These are phyloP conservation scores for Coniochaeta prunicola DNA, from an alignment of 2,329 filamentous ascomycete species.

Conservation along the genomic window DNA sequence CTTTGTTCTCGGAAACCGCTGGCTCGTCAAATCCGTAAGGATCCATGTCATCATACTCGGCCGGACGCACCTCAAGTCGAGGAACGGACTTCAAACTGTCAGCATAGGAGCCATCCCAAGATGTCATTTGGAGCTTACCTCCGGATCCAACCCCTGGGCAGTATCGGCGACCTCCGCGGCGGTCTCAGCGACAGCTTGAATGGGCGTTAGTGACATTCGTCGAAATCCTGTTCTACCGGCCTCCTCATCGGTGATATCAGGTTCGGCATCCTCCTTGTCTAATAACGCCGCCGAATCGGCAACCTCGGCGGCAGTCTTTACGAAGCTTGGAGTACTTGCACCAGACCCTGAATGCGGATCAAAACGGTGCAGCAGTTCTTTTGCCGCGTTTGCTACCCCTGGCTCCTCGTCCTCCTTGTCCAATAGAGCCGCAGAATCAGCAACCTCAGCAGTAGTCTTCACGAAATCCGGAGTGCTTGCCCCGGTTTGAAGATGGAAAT, in stretches of 20 bases:
- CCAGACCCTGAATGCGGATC: slow-evolving; percentile 11
- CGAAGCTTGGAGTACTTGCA: slow-evolving; percentile 18
- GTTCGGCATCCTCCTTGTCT: slow-evolving; percentile 22
- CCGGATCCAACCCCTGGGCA: slow-evolving; percentile 28
- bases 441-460: slow-evolving; percentile 19
- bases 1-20: slow-evolving; percentile 12
- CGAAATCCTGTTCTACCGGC: slow-evolving; percentile 23
- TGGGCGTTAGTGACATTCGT: slow-evolving; percentile 28
- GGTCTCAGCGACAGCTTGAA: slow-evolving; percentile 31
- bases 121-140: slow-evolving; percentile 1
- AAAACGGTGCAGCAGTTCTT: slow-evolving; percentile 4
- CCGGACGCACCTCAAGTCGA: not conserved
- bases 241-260: slow-evolving; percentile 22
- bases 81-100: not conserved
- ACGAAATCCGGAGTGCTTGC: not conserved
- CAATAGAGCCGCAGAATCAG: slow-evolving; percentile 23
- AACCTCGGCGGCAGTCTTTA: slow-evolving; percentile 24
- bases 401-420: slow-evolving; percentile 18
- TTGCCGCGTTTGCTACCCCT: slow-evolving; percentile 7
- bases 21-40: not conserved
- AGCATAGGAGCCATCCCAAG: not conserved
- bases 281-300: slow-evolving; percentile 24
- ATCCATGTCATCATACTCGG: slow-evolving; percentile 1
- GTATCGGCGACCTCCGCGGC: slow-evolving; percentile 37
- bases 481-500: not conserved